Base-by-base conservation (phyloP, 768 basidiomycete genomes). In the Rhodotorula toruloides region DNA sequence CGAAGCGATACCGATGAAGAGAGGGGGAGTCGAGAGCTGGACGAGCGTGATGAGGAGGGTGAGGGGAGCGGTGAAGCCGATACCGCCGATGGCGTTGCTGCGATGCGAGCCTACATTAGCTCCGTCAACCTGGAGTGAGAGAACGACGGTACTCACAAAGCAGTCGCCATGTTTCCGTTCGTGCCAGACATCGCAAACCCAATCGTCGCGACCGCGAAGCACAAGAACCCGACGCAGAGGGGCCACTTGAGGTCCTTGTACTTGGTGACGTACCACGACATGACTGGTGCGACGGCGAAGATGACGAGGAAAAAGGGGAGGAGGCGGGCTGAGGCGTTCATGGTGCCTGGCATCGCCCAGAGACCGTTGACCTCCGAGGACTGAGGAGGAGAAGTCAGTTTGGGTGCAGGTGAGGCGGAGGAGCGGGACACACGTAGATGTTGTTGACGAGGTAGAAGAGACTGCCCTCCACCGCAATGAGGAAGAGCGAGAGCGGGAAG, bases 221-320 rank as follows among this genome's bases (percentile, higher is more conserved):
- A 46, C 12, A 44, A 10, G 46, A 63, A 63, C 11, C 61, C 61
- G 44, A 29, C 43, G 54, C 22, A 16, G 27, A 63, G n/a, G 2
- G 61, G 61, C 61, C 61, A 63, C 54, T 63, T 63, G 42, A 63
- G 40, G 42, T 63, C 61, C 54, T 63, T 63, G 40, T 17, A 21
- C 4, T 27, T 12, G 17, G 61, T 63, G 5, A 55, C 61, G 54
- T 63, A 58, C 21, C 14, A 58, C 2, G 34, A 37, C 57, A 58
- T 58, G 57, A 47, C 9, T 0, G 57, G 57, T 16, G 57, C 57
- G 57, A 58, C 57, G 46, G 19, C 32, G n/a, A 58, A 47, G 44
- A 58, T 47, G 43, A 58, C 46, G 57, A 58, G 57, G 57, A 58
- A 58, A 46, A 58, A 58, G 14, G 57, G 61, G 13, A 63, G 54